Evolutionary conservation across 495 filamentous ascomycete species (phyloP).

Genomic region (Ramalina peruviana): DNA sequence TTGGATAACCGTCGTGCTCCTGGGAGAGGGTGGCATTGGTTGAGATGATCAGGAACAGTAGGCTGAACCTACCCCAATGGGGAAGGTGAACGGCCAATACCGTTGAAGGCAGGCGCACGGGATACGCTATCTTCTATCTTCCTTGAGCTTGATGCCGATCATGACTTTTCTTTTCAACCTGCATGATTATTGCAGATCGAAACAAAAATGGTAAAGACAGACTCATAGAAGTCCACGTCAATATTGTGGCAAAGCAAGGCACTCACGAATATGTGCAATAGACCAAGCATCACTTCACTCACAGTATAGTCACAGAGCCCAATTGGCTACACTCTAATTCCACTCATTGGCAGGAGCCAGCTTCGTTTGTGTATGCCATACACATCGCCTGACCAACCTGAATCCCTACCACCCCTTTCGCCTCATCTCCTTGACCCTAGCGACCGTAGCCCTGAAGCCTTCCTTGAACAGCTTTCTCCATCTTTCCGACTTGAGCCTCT

Average conservation of each 20-base stretch:
- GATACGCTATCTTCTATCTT: not conserved
- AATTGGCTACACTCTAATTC: not conserved
- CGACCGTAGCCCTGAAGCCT: slow-evolving; percentile 46
- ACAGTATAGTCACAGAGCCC: not conserved
- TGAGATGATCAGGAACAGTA: not conserved
- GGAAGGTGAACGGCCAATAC: not conserved
- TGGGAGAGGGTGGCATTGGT: not conserved
- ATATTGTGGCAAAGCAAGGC: too few species aligned
- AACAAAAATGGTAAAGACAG: too few species aligned
- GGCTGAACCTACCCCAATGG: not conserved
- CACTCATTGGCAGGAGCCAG: too few species aligned
- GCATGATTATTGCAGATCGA: too few species aligned
- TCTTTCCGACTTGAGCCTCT: slow-evolving; percentile 51
- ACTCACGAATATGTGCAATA: too few species aligned
- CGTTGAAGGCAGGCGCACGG: not conserved
- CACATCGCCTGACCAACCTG: not conserved
- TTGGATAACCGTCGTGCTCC: not conserved
- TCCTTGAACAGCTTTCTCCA: slow-evolving; percentile 51
- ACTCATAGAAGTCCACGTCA: too few species aligned
- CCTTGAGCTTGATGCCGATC: not conserved
- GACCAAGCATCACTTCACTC: not conserved
- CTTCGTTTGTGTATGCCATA: too few species aligned
- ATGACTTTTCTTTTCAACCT: too few species aligned
- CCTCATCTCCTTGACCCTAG: slow-evolving; percentile 49
- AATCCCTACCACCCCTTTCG: slow-evolving; percentile 53